Conservation (phyloP, 2,329 filamentous ascomycete species). For the Monosporascus sp. region DNA sequence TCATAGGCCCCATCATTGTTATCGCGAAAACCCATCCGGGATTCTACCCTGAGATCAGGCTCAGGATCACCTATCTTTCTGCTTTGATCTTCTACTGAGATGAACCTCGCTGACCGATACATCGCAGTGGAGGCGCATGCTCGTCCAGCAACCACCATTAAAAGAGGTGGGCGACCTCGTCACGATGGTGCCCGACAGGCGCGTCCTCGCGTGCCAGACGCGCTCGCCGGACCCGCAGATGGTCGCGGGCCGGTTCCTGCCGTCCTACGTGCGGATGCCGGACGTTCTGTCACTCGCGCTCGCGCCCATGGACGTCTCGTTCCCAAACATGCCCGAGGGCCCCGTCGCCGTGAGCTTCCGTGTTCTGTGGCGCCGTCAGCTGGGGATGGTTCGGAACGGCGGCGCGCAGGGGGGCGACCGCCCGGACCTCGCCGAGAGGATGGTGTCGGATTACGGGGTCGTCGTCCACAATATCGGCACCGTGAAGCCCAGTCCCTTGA, state of each 20-base stretch:
- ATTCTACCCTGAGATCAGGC: no score
- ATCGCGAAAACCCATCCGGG: no score
- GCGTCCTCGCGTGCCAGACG: background rate
- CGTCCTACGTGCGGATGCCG: background rate
- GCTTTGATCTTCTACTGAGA: background rate
- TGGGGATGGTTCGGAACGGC: background rate
- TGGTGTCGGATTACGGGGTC: background rate
- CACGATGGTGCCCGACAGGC: background rate
- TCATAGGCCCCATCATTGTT: no score
- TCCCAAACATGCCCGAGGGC: background rate
- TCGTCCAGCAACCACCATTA: slow-evolving; percentile 5
- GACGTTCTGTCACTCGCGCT: background rate
- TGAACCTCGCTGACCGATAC: background rate
- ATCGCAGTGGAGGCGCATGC: slow-evolving; percentile 4
- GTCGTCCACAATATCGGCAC: background rate
- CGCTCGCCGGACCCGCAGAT: background rate
- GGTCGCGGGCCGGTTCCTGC: background rate
- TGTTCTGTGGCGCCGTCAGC: background rate
- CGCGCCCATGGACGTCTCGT: background rate
- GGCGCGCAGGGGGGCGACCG: background rate
- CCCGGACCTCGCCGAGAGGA: background rate
- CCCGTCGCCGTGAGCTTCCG: background rate
- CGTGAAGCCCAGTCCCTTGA: background rate
- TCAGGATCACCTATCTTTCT: no score
- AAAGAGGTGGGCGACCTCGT: background rate